A percentile compares a stretch with the other conserved stretches of the same genome.
phyloP scores from a whole-genome alignment of 2,329 filamentous ascomycete genomes.

The Botrytis tulipae region DNA sequence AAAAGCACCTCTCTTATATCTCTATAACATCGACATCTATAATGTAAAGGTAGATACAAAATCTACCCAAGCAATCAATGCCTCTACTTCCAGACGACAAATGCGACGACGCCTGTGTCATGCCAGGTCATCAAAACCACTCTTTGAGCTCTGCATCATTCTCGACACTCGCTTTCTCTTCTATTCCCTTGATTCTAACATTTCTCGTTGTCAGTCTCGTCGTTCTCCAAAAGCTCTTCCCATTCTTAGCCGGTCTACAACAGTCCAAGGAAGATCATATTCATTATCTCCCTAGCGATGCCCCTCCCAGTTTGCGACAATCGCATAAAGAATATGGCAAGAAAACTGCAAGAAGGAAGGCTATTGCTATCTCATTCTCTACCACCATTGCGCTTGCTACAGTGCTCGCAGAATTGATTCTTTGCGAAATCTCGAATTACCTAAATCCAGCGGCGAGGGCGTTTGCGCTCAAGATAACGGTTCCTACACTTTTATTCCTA shows the following conservation, averaged over 20 bases:
- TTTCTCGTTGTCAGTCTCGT: conserved; percentile 63
- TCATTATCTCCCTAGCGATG: conserved; percentile 60
- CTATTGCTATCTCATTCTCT: conserved; percentile 67
- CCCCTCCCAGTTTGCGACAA: conserved; percentile 57
- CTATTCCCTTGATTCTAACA: conserved; percentile 67
- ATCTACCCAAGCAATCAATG: conserved; percentile 32
- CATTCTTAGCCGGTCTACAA: conserved; percentile 61
- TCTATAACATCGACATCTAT: conserved; percentile 7
- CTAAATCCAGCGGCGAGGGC: conserved; percentile 66
- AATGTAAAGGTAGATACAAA: conserved; percentile 26
- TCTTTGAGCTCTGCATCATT: conserved; percentile 34
- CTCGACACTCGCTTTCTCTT: conserved; percentile 56
- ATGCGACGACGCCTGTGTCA: conserved; percentile 33
- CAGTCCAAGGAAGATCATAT: conserved; percentile 53
- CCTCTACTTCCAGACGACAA: conserved; percentile 33
- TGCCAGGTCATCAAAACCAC: conserved; percentile 28
- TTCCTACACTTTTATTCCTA: conserved; percentile 68
- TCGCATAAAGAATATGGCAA: conserved; percentile 58
- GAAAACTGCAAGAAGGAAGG: conserved; percentile 50
- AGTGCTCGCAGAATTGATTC: conserved; percentile 75
- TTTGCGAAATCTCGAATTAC: conserved; percentile 79
- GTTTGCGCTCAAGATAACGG: conserved; percentile 65
- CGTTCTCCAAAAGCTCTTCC: conserved; percentile 68
- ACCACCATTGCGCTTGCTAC: conserved; percentile 74
- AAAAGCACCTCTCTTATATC: neutral